Evolutionary conservation across 106 monocot genomes (phyloP), one percentile per base, ranked within the genome.

Genomic region (Narthecium ossifragum): DNA sequence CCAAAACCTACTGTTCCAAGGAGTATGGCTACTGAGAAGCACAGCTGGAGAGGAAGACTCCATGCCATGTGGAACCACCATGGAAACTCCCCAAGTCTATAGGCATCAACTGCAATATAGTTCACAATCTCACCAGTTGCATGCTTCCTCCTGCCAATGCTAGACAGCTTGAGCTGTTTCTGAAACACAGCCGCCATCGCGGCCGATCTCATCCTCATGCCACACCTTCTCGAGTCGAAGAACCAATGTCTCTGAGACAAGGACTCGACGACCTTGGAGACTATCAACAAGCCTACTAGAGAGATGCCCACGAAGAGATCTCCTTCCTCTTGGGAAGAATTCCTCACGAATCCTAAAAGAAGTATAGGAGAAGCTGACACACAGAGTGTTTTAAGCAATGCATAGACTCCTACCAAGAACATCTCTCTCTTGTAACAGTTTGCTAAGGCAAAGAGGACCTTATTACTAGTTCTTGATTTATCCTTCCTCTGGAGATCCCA

Each of bases 1-100:
- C 87, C 88, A 12, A 66, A 37, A 9, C 85, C 81, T 2, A 85
- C 86, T 20, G 61, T 54, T 20, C 70, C 53, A 26, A 84, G 73
- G 11, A 88, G 81, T 12, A 79, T 76, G 8, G 62, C 51, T 9
- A 85, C 17, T 1, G 85, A 51, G 27, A 93, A 34, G 7, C 67
- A 8, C 14, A 88, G 76, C 51, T 93, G 93, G 15, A 93, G 52
- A 9, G 73, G 73, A 51, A 61, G 55, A 26, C 68, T 82, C 93
- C 93, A 93, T 4, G 76, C 64, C 78, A 69, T 76, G 34, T 93
- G 93, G 51, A 93, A 77, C 93, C 93, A 93, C 73, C 69, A 79
- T 1, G 74, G 82, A 37, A 82, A 82, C 14, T 93, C 93, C 0
- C 88, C 93, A 15, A 93, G 78, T 37, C 88, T 65, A 51, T 93